A percentile compares a stretch with the other conserved stretches of the same genome.
Evolutionary conservation across 805 yeast species (phyloP).

Genomic region (Candida ortonii): DNA sequence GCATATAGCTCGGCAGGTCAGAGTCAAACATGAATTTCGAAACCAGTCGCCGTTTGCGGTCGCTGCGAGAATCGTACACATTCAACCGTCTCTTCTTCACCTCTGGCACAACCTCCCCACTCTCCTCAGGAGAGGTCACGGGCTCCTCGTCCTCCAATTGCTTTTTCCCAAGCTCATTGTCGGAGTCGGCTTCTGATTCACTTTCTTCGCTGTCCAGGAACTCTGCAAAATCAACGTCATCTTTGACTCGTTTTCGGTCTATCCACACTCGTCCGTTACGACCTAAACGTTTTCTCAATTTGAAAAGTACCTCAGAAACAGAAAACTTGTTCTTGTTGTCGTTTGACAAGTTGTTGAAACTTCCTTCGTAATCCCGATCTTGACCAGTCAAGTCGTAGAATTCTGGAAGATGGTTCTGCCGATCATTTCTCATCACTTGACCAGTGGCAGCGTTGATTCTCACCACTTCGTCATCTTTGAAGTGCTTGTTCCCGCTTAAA

Average conservation of each 20-base stretch:
- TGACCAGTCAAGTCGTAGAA: conserved; percentile 40
- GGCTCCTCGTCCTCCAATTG: conserved; percentile 5
- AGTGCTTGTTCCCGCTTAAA: conserved; percentile 45
- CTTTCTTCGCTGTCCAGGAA: conserved; percentile 11
- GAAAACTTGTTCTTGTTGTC: conserved; percentile 25
- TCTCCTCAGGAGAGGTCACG: conserved; percentile 15
- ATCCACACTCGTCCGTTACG: conserved; percentile 67
- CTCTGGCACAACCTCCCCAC: conserved; percentile 3
- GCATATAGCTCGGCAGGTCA: conserved; percentile 41
- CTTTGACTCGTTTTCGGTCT: conserved; percentile 59
- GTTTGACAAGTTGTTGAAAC: conserved; percentile 17
- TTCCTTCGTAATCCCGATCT: conserved; percentile 21
- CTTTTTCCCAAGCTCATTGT: conserved; percentile 4
- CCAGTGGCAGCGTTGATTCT: conserved; percentile 49
- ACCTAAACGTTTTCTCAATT: conserved; percentile 73
- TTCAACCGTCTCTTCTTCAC: conserved; percentile 22
- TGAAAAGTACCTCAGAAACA: conserved; percentile 49
- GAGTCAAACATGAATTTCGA: conserved; percentile 51
- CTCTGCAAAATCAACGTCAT: conserved; percentile 20
- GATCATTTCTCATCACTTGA: conserved; percentile 43
- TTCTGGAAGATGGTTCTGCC: conserved; percentile 36
- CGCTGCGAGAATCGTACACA: conserved; percentile 35
- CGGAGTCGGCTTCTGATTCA: conserved; percentile 24
- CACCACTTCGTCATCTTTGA: conserved; percentile 28
- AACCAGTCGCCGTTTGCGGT: conserved; percentile 39